Conservation (phyloP, 768 basidiomycete genomes). For the Trichaptum fuscoviolaceum region DNA sequence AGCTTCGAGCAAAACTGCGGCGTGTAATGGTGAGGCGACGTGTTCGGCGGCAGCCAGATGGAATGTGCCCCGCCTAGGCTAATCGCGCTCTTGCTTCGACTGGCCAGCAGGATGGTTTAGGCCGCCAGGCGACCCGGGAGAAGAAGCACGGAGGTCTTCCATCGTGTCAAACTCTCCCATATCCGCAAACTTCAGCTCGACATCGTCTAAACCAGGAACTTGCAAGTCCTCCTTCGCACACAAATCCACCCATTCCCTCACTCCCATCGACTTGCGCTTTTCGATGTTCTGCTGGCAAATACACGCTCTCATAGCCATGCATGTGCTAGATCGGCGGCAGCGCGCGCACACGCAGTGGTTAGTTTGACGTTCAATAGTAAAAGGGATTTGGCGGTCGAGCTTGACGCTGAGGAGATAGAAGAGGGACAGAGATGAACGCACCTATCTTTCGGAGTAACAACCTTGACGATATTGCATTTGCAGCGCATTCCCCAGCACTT, state of each 20-base stretch:
- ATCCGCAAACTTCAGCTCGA: conserved; percentile 42
- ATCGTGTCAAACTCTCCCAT: conserved; percentile 29
- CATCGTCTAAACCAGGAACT: conserved; percentile 64
- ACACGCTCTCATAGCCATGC: conserved; percentile 80
- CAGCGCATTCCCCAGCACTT: conserved; percentile 85
- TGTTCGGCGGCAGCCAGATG: conserved; percentile 79
- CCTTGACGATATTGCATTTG: conserved; percentile 94
- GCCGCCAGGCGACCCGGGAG: too few relatives aligned
- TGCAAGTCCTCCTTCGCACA: conserved; percentile 67
- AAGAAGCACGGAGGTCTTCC: conserved; percentile 19
- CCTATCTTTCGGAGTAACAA: conserved; percentile 96
- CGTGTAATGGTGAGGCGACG: conserved; percentile 73
- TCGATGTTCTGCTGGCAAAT: conserved; percentile 89
- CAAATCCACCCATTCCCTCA: conserved; percentile 83
- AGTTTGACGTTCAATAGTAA: conserved; percentile 72
- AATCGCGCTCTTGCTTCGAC: conserved; percentile 39
- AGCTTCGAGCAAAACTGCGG: conserved; percentile 82
- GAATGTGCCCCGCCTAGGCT: conserved; percentile 43
- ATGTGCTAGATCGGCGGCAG: conserved; percentile 93
- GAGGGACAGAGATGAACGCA: conserved; percentile 33
- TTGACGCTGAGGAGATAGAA: conserved; percentile 11
- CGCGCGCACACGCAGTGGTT: conserved; percentile 67
- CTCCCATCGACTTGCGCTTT: conserved; percentile 76
- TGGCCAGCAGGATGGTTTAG: conserved; percentile 35
- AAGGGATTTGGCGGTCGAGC: conserved; percentile 27